These are phyloP conservation scores for Posidonia australis DNA, from an alignment of 106 monocot genomes.

Conservation along the genomic window DNA sequence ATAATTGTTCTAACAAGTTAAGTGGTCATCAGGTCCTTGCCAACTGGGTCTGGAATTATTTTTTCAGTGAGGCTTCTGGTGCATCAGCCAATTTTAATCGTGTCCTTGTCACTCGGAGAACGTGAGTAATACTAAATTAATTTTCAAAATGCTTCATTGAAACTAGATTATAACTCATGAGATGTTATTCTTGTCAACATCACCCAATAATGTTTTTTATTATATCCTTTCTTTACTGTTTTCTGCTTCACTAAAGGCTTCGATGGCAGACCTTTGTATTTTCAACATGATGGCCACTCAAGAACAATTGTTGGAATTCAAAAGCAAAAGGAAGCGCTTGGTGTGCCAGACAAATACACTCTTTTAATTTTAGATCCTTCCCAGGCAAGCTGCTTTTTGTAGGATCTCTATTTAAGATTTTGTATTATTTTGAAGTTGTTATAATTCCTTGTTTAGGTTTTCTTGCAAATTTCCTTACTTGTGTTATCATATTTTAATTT, in stretches of 20 bases:
- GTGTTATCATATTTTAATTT: too few relatives aligned
- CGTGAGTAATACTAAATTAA: slow-evolving; percentile 34
- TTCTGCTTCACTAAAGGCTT: slow-evolving; percentile 10
- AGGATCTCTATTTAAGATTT: background rate
- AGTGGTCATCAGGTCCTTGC: slow-evolving; percentile 52
- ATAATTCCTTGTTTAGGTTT: background rate
- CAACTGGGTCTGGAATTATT: slow-evolving; percentile 95
- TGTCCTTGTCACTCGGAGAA: slow-evolving; percentile 61
- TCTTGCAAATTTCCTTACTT: background rate
- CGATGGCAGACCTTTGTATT: slow-evolving; percentile 71
- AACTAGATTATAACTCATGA: background rate
- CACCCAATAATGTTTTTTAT: background rate
- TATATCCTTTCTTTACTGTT: background rate
- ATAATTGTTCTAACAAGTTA: slow-evolving; percentile 14
- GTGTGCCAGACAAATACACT: slow-evolving; percentile 33
- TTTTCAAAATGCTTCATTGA: background rate
- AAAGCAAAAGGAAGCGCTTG: slow-evolving; percentile 33
- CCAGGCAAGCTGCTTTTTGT: slow-evolving; percentile 36
- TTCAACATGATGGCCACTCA: slow-evolving; percentile 96
- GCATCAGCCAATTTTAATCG: slow-evolving; percentile 16
- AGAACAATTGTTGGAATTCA: slow-evolving; percentile 93
- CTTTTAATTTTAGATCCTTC: slow-evolving; percentile 86
- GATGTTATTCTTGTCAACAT: too few relatives aligned
- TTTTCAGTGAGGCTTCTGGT: slow-evolving; percentile 20
- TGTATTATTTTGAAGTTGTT: background rate